Conservation (phyloP, 345 rosid genomes). For the Bruguiera sexangula region DNA sequence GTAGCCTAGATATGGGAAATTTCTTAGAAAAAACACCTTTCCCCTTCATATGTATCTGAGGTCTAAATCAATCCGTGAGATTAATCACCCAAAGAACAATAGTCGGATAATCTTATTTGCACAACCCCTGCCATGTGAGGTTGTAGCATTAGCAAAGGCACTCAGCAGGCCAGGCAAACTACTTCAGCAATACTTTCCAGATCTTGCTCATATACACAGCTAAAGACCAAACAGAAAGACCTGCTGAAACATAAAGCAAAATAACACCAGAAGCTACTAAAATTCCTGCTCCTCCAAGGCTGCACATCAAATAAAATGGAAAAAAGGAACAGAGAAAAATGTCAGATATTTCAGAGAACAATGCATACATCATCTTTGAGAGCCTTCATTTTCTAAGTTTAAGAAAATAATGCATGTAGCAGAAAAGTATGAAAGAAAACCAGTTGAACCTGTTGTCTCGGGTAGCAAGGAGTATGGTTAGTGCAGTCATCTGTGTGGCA, state of each 20-base stretch:
- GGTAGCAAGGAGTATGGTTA: constrained; percentile 81
- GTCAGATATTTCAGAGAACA: constrained; percentile 5
- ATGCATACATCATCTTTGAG: neutral
- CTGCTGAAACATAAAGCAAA: constrained; percentile 89
- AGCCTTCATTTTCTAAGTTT: neutral
- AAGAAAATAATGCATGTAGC: neutral
- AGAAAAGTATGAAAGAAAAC: neutral
- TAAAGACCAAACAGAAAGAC: constrained; percentile 89
- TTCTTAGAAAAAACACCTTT: constrained; percentile 20
- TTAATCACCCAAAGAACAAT: constrained; percentile 2
- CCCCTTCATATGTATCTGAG: constrained; percentile 26
- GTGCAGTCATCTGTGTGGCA: constrained; percentile 90
- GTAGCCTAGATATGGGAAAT: constrained; percentile 19
- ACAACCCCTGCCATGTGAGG: neutral
- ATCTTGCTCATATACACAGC: constrained; percentile 84
- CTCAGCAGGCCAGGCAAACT: constrained; percentile 23
- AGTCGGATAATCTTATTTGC: neutral
- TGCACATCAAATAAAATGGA: constrained; percentile 27
- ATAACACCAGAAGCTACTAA: constrained; percentile 63
- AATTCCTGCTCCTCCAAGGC: constrained; percentile 48
- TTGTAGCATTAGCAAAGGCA: neutral
- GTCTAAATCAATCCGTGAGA: constrained; percentile 12
- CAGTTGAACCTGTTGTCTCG: constrained; percentile 65
- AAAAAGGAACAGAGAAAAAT: neutral
- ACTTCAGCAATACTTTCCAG: constrained; percentile 66